These are phyloP conservation scores for Saccharomycopsis amapae DNA, from an alignment of 805 yeast genomes.

Conservation along the genomic window DNA sequence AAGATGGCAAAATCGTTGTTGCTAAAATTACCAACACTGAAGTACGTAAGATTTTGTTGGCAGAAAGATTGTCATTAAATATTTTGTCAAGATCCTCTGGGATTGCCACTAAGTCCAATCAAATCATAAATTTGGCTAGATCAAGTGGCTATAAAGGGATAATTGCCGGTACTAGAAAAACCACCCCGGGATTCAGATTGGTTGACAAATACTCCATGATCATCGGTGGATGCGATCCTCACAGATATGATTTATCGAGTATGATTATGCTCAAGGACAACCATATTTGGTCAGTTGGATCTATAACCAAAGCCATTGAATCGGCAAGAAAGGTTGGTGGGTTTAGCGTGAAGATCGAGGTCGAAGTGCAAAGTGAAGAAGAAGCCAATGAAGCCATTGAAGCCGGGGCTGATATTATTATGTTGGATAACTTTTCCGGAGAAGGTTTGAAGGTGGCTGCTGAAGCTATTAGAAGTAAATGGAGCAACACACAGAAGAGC, in stretches of 20 bases:
- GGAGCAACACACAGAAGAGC: slow-evolving; percentile 34
- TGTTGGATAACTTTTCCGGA: slow-evolving; percentile 84
- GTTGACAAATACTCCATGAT: slow-evolving; percentile 91
- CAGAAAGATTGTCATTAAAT: slow-evolving; percentile 84
- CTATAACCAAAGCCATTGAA: slow-evolving; percentile 75
- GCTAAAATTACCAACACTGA: slow-evolving; percentile 70
- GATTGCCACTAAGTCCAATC: slow-evolving; percentile 67
- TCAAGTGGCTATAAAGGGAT: slow-evolving; percentile 67
- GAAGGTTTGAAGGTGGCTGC: slow-evolving; percentile 62
- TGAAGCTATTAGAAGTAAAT: slow-evolving; percentile 46
- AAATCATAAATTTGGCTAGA: slow-evolving; percentile 54
- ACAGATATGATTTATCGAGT: slow-evolving; percentile 81
- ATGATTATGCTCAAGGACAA: slow-evolving; percentile 97
- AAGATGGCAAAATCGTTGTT: slow-evolving; percentile 53
- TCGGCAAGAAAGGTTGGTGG: slow-evolving; percentile 80
- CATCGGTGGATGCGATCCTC: slow-evolving; percentile 92
- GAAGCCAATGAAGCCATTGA: slow-evolving; percentile 90
- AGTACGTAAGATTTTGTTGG: slow-evolving; percentile 67
- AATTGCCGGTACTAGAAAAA: slow-evolving; percentile 93
- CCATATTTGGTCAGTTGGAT: slow-evolving; percentile 89
- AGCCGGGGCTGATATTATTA: slow-evolving; percentile 93
- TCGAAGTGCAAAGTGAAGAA: slow-evolving; percentile 75
- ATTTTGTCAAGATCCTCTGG: slow-evolving; percentile 80
- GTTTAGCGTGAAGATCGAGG: slow-evolving; percentile 84
- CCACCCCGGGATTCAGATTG: slow-evolving; percentile 91